These are phyloP conservation scores for Aspergillus bridgeri DNA, from an alignment of 495 filamentous ascomycete species.

Conservation along the genomic window DNA sequence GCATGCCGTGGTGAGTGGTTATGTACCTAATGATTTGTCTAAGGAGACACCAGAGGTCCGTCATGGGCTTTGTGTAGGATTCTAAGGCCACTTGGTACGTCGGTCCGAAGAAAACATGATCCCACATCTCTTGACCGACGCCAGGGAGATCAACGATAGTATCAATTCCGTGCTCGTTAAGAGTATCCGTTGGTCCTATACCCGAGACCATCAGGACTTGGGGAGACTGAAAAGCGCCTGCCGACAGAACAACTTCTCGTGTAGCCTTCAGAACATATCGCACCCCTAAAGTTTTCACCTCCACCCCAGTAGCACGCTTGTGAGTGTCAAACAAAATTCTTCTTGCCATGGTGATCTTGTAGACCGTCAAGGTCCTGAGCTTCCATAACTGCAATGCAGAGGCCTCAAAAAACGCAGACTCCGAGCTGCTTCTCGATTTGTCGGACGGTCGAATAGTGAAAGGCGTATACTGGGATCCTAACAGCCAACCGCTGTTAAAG, in stretches of 20 bases:
- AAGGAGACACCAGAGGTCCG: conserved; percentile 11
- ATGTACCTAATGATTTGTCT: conserved; percentile 11
- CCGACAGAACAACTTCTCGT: conserved; percentile 54
- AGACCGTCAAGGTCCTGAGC: conserved; percentile 22
- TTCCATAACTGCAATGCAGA: background rate
- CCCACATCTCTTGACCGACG: conserved; percentile 52
- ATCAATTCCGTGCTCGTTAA: conserved; percentile 33
- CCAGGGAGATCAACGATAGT: conserved; percentile 42
- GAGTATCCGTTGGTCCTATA: conserved; percentile 34
- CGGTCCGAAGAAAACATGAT: conserved; percentile 38
- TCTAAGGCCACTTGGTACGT: conserved; percentile 38
- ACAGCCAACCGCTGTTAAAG: conserved; percentile 31
- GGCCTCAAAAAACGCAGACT: conserved; percentile 31
- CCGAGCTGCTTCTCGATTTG: conserved; percentile 35
- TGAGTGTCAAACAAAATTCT: conserved; percentile 36
- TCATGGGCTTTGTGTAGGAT: conserved; percentile 27
- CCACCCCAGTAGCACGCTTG: conserved; percentile 18
- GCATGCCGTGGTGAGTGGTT: conserved; percentile 26
- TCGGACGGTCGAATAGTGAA: conserved; percentile 33
- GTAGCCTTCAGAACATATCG: conserved; percentile 36
- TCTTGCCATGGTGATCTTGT: conserved; percentile 36
- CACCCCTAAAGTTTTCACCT: conserved; percentile 9
- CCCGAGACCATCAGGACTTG: conserved; percentile 52
- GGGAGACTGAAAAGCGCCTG: conserved; percentile 49
- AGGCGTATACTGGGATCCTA: conserved; percentile 35